Base-by-base conservation (phyloP, 352 stramenopile species). In the Pythium folliculosum region DNA sequence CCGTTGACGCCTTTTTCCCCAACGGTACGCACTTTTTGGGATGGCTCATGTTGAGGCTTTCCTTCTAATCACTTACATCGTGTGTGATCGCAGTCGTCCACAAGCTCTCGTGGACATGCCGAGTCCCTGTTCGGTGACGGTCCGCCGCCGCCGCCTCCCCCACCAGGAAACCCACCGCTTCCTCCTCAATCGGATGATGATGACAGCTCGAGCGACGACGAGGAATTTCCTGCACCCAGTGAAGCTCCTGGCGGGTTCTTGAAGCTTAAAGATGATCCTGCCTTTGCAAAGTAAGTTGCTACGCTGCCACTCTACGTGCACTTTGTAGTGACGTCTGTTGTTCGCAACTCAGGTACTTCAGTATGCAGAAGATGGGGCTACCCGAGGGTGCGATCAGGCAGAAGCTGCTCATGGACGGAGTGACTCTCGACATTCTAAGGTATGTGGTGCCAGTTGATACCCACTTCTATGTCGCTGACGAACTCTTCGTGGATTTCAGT, bases 261-360 rank as follows among this genome's bases (percentile, higher is more conserved):
- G 32, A 92, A 93, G 65, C 65, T 95, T 0, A 93, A 95, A 64
- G 84, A 95, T 57, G 87, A 95, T 51, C 87, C 85, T 13, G 77
- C 60, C 10, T 95, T 86, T 70, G 71, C 81, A 60, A 93, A 91
- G 84, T 92, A 68, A 32, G 50, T 65, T 1, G 49, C 66, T 3
- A 27, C 17, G 53, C 5, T n/a, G n/a, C n/a, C n/a, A n/a, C n/a
- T n/a, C n/a, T n/a, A n/a, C n/a, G n/a, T n/a, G n/a, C n/a, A n/a
- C n/a, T n/a, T n/a, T n/a, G n/a, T n/a, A n/a, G n/a, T 47, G 14
- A n/a, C 12, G 40, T 47, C 37, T 17, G 27, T 6, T 32, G n/a
- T 7, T 53, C 59, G 25, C n/a, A 47, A 17, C 61, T 19, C 57
- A 93, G 86, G 64, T 94, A 93, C 69, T 95, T 95, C 60, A 91